A percentile compares a stretch with the other conserved stretches of the same genome.
Evolutionary conservation across 1,284 basidiomycete genomes (phyloP).

Genomic region (Sphagnurus paluster): DNA sequence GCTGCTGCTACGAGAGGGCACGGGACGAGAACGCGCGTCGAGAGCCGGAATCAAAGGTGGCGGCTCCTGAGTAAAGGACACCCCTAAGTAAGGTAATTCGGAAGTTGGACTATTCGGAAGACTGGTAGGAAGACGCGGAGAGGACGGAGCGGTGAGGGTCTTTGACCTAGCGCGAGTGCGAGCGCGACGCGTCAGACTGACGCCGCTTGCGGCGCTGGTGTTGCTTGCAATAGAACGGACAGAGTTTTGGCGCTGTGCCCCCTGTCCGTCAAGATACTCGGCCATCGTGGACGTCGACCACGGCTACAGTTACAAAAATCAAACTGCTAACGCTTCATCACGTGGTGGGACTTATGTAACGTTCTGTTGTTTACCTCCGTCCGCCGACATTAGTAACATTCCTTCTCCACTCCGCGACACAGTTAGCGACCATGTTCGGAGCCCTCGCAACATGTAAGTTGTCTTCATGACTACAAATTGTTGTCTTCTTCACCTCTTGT

Average conservation of each 20-base stretch:
- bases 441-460: constrained; percentile 16
- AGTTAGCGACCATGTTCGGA: constrained; percentile 8
- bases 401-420: neutral
- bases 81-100: constrained; percentile 33
- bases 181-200: constrained; percentile 43
- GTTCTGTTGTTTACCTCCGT: neutral
- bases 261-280: constrained; percentile 17
- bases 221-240: constrained; percentile 47
- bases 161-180: constrained; percentile 44
- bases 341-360: constrained; percentile 12
- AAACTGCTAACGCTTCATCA: constrained; percentile 13
- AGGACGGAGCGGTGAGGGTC: constrained; percentile 36
- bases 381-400: neutral
- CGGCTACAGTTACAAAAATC: constrained; percentile 12
- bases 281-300: constrained; percentile 22
- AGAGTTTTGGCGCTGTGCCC: constrained; percentile 32
- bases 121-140: constrained; percentile 23
- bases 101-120: constrained; percentile 25
- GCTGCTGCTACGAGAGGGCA: constrained; percentile 23
- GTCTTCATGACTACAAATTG: neutral
- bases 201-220: constrained; percentile 38
- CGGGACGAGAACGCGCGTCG: constrained; percentile 23
- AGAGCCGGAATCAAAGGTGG: constrained; percentile 7
- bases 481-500: constrained; percentile 8
- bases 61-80: constrained; percentile 18